These are phyloP conservation scores for Pseudogymnoascus sp. DNA, from an alignment of 2,329 filamentous ascomycete genomes.

Conservation along the genomic window DNA sequence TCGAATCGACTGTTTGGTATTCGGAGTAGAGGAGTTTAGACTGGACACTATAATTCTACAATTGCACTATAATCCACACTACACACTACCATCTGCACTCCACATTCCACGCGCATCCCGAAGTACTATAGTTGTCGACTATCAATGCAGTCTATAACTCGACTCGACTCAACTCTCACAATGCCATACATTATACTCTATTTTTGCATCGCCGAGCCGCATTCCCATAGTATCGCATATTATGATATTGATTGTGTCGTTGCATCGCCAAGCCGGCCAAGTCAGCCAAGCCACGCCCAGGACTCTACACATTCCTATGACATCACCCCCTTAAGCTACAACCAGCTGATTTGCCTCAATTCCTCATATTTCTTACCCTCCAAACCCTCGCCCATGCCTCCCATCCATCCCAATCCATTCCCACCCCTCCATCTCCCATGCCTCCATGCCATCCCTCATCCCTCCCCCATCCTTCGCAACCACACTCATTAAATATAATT, in stretches of 20 bases:
- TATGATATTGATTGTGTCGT: background rate
- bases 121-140: background rate
- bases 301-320: background rate
- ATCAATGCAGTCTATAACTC: background rate
- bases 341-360: background rate
- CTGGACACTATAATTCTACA: no score
- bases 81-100: background rate
- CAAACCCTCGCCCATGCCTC: no score
- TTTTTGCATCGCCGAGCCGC: background rate
- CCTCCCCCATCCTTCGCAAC: background rate
- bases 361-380: background rate
- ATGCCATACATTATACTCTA: background rate
- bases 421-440: background rate
- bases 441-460: background rate
- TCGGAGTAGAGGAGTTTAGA: background rate
- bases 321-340: background rate
- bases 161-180: background rate
- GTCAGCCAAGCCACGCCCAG: no score
- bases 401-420: background rate
- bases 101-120: background rate
- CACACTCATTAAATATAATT: background rate
- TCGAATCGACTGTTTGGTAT: background rate
- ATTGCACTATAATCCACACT: no score
- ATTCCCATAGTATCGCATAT: background rate
- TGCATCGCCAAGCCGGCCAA: background rate